A percentile compares a stretch with the other conserved stretches of the same genome.
Conservation (phyloP, 768 basidiomycete genomes). For the Hericium alpestre region DNA sequence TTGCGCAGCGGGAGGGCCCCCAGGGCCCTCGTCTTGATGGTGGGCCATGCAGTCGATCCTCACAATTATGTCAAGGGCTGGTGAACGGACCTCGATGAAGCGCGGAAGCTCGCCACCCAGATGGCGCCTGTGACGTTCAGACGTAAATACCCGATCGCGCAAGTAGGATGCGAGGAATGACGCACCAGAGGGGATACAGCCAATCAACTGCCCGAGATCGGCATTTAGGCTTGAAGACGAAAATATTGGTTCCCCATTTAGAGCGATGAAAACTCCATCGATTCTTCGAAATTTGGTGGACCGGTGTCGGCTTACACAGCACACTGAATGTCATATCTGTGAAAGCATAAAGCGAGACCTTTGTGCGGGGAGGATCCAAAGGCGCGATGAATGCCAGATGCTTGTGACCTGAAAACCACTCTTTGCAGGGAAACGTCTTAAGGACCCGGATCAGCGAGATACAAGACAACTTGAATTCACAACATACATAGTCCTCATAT, state of each 20-base stretch:
- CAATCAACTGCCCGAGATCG: conserved; percentile 77
- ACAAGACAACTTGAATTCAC: not conserved
- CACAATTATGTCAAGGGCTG: conserved; percentile 55
- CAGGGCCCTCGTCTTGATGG: conserved; percentile 19
- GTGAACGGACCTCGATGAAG: conserved; percentile 60
- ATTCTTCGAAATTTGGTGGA: conserved; percentile 28
- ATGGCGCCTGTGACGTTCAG: conserved; percentile 40
- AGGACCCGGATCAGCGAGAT: not conserved
- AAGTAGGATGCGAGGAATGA: not conserved
- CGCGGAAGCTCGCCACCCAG: conserved; percentile 65
- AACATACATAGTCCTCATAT: conserved; percentile 73
- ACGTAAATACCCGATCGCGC: not conserved
- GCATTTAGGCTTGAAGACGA: conserved; percentile 75
- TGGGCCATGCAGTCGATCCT: conserved; percentile 53
- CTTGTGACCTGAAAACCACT: conserved; percentile 62
- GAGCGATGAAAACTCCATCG: conserved; percentile 38
- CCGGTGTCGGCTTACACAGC: conserved; percentile 47
- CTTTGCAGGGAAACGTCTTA: conserved; percentile 56
- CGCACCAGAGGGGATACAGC: conserved; percentile 79
- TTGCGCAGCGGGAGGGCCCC: conserved; percentile 28
- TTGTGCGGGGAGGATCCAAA: conserved; percentile 47
- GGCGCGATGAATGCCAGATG: conserved; percentile 74
- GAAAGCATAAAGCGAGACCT: conserved; percentile 78
- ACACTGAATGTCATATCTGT: conserved; percentile 78
- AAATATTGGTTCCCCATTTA: conserved; percentile 69